A percentile compares a stretch with the other conserved stretches of the same genome.
These are phyloP conservation scores for Fusarium continuum DNA, from an alignment of 2,329 filamentous ascomycete species.

Conservation along the genomic window DNA sequence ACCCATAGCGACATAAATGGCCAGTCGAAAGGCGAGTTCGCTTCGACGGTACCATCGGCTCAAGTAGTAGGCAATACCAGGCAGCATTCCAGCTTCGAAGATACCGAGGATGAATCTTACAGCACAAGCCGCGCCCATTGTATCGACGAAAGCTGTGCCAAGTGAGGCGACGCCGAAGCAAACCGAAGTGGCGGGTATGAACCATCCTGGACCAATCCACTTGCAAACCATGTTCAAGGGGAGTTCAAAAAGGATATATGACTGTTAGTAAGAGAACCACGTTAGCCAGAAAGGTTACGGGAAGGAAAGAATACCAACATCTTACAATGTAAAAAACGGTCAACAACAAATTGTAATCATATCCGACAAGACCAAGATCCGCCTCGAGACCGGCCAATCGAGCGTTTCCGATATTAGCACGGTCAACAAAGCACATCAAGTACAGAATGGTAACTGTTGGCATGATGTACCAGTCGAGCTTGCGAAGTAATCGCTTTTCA, in stretches of 20 bases:
- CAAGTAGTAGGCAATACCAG: constrained; percentile 72
- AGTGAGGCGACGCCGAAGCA: constrained; percentile 42
- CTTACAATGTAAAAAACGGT: constrained; percentile 17
- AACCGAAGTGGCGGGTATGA: constrained; percentile 61
- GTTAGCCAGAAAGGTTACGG: neutral
- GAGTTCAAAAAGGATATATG: constrained; percentile 72
- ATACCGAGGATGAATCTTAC: constrained; percentile 68
- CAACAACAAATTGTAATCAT: constrained; percentile 11
- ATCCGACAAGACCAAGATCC: constrained; percentile 65
- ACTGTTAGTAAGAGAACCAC: neutral
- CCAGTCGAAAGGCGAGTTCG: constrained; percentile 5
- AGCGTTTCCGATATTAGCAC: constrained; percentile 75
- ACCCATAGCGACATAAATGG: constrained; percentile 23
- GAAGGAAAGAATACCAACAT: fast-evolving
- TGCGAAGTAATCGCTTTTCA: constrained; percentile 9
- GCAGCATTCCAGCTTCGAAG: constrained; percentile 72
- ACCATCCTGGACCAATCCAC: constrained; percentile 71
- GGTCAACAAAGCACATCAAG: constrained; percentile 73
- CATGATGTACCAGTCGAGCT: constrained; percentile 14
- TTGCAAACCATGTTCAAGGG: constrained; percentile 71
- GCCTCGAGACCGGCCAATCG: constrained; percentile 61
- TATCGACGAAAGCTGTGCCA: constrained; percentile 15
- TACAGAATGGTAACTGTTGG: constrained; percentile 27
- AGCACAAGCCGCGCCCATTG: constrained; percentile 43
- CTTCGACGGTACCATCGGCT: constrained; percentile 67